Evolutionary conservation across 208 protist species (phyloP).

Genomic region (Leishmania amazonensis): DNA sequence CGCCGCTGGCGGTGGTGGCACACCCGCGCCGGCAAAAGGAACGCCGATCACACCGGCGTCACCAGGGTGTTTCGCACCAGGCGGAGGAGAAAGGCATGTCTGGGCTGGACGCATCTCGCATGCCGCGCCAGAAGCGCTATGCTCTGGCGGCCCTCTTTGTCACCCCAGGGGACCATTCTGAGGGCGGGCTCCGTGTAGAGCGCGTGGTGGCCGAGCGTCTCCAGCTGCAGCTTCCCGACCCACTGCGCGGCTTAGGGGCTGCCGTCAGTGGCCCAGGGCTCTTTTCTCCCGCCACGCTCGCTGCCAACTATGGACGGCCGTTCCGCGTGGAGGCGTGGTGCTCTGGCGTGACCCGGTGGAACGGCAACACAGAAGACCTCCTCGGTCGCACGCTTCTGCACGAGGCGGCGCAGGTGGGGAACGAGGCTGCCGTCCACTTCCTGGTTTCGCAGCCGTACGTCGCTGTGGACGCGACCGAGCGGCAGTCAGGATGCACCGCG

Average conservation of each 20-base stretch:
- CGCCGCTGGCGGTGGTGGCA: constrained; percentile 22
- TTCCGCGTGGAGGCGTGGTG: constrained; percentile 36
- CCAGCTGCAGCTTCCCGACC: constrained; percentile 53
- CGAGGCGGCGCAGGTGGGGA: constrained; percentile 58
- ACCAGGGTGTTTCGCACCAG: neutral
- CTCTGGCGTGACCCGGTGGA: constrained; percentile 61
- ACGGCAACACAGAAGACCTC: constrained; percentile 73
- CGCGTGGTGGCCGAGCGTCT: constrained; percentile 65
- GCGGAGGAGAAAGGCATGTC: constrained; percentile 4
- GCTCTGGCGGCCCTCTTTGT: constrained; percentile 72
- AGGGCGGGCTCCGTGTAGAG: constrained; percentile 42
- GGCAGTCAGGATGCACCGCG: constrained; percentile 55
- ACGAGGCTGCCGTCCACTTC: constrained; percentile 54
- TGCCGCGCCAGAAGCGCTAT: constrained; percentile 28
- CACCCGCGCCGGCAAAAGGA: neutral
- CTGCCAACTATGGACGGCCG: constrained; percentile 32
- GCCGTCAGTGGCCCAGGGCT: constrained; percentile 11
- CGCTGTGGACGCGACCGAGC: constrained; percentile 47
- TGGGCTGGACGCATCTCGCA: neutral
- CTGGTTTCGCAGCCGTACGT: constrained; percentile 69
- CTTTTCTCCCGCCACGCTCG: constrained; percentile 21
- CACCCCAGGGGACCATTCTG: constrained; percentile 37
- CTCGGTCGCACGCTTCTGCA: constrained; percentile 80
- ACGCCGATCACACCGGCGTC: neutral
- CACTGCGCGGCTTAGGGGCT: constrained; percentile 11